phyloP scores from a whole-genome alignment of 768 basidiomycete genomes.

The Termitomyces sp. region DNA sequence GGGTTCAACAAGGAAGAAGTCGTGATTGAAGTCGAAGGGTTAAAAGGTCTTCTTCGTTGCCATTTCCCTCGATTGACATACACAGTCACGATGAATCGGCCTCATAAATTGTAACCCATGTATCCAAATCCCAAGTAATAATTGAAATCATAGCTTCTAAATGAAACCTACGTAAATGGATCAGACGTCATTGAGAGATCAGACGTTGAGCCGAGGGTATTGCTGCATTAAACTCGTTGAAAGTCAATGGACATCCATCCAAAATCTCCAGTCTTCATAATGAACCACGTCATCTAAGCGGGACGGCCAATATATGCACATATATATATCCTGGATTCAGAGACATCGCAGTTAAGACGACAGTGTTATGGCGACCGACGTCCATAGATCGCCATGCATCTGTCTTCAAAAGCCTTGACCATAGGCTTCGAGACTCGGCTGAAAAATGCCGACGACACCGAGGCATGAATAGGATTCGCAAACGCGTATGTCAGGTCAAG shows the following conservation, averaged over 20 bases:
- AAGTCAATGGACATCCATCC: neutral
- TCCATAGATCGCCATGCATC: slow-evolving; percentile 74
- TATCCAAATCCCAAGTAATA: neutral
- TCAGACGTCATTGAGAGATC: neutral
- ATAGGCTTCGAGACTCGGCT: slow-evolving; percentile 83
- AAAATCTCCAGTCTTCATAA: neutral
- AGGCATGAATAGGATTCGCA: slow-evolving; percentile 79
- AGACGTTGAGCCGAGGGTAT: neutral
- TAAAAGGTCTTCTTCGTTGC: slow-evolving; percentile 33
- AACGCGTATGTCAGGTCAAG: slow-evolving; percentile 86
- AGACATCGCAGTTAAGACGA: neutral
- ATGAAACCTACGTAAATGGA: neutral
- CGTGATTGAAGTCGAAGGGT: slow-evolving; percentile 39
- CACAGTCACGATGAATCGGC: slow-evolving; percentile 17
- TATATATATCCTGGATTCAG: neutral
- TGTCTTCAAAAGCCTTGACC: slow-evolving; percentile 88
- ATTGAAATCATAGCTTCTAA: neutral
- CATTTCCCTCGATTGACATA: slow-evolving; percentile 51
- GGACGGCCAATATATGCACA: neutral
- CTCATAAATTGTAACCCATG: slow-evolving; percentile 9
- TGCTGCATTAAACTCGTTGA: neutral
- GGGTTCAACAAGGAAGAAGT: slow-evolving; percentile 43
- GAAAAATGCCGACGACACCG: slow-evolving; percentile 81
- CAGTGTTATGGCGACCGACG: slow-evolving; percentile 17
- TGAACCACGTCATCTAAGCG: neutral